phyloP scores from a whole-genome alignment of 2,329 filamentous ascomycete genomes.

The Cladosporium halotolerans region DNA sequence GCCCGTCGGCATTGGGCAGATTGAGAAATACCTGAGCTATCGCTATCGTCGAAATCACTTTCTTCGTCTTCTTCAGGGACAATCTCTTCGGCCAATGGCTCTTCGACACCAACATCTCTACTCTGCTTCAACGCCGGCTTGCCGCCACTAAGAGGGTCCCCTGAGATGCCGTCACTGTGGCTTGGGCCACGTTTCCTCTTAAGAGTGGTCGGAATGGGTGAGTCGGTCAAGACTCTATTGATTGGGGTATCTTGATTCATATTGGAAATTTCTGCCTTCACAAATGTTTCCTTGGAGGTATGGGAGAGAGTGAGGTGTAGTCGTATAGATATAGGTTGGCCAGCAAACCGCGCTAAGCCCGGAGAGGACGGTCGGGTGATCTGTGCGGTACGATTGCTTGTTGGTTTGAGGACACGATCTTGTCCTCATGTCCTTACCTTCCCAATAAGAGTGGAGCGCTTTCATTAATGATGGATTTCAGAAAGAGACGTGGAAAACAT shows the following conservation, averaged over 20 bases:
- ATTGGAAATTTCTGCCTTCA: background rate
- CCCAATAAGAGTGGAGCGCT: too few relatives aligned
- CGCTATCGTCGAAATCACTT: background rate
- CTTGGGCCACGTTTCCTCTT: conserved; percentile 12
- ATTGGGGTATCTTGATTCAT: background rate
- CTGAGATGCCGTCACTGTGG: conserved; percentile 1
- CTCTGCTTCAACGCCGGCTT: conserved; percentile 5
- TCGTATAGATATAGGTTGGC: conserved; percentile 1
- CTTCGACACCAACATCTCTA: background rate
- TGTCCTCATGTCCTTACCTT: background rate
- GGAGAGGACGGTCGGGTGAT: background rate
- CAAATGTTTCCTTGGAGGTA: background rate
- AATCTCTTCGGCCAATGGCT: background rate
- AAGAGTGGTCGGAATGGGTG: conserved; percentile 3
- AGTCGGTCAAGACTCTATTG: background rate
- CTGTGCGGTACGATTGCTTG: background rate
- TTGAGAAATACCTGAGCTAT: background rate
- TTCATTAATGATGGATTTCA: too few relatives aligned
- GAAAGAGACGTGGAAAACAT: too few relatives aligned
- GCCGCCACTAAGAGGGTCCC: conserved; percentile 3
- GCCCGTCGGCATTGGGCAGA: too few relatives aligned
- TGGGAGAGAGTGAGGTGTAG: background rate
- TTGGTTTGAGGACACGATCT: background rate
- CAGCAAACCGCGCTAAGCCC: background rate
- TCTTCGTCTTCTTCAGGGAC: background rate